phyloP scores from a whole-genome alignment of 1,139 yeast species.

The Dujonia santamariae region DNA sequence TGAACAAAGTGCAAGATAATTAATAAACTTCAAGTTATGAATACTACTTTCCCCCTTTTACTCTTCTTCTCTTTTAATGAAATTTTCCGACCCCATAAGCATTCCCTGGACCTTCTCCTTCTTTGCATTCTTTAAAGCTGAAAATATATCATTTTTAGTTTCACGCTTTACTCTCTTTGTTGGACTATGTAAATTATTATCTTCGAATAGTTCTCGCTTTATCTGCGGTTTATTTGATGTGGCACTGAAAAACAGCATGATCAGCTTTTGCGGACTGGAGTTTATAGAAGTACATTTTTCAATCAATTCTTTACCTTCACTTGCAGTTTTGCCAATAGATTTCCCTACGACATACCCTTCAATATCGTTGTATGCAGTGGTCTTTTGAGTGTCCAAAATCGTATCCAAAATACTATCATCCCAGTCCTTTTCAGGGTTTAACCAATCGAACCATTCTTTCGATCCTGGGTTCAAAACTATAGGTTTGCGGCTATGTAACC shows the following conservation, averaged over 20 bases:
- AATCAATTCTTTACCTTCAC: slow-evolving; percentile 46
- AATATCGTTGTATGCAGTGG: slow-evolving; percentile 40
- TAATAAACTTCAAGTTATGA: no score
- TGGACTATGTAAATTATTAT: slow-evolving; percentile 1
- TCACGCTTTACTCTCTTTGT: slow-evolving; percentile 3
- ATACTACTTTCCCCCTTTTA: background rate
- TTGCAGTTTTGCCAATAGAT: slow-evolving; percentile 62
- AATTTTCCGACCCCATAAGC: background rate
- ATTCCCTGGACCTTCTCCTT: slow-evolving; percentile 1
- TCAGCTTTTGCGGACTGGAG: slow-evolving; percentile 18
- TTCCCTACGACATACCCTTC: slow-evolving; percentile 54
- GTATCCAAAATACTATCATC: slow-evolving; percentile 28
- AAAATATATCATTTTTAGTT: slow-evolving; percentile 4
- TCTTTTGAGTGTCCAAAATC: slow-evolving; percentile 33
- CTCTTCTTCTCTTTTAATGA: background rate
- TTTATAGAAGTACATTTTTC: slow-evolving; percentile 18
- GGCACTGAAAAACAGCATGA: slow-evolving; percentile 30
- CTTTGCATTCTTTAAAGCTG: slow-evolving; percentile 5
- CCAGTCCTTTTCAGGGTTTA: slow-evolving; percentile 47
- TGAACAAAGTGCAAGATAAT: no score
- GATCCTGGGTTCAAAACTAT: slow-evolving; percentile 59
- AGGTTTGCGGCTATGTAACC: slow-evolving; percentile 83
- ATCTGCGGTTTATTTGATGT: slow-evolving; percentile 3
- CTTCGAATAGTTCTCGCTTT: slow-evolving; percentile 6
- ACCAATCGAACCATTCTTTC: slow-evolving; percentile 59